A percentile compares a stretch with the other conserved stretches of the same genome.
Evolutionary conservation across 2,329 filamentous ascomycete genomes (phyloP).

Genomic region (Colletotrichum eremochloae): DNA sequence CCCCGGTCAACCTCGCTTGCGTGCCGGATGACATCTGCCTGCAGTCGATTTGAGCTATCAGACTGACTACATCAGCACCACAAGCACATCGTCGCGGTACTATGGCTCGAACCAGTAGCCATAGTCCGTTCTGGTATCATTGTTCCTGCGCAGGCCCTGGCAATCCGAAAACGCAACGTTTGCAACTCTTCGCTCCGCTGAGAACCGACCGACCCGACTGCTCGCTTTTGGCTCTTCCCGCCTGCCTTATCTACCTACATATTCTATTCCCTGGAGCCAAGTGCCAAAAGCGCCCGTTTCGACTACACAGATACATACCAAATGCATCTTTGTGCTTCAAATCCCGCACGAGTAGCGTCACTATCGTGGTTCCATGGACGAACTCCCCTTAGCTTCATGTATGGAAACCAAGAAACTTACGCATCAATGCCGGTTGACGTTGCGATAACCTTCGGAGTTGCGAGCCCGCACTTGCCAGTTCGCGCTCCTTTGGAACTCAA

Average conservation of each 20-base stretch:
- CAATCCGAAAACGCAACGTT: conserved; percentile 7
- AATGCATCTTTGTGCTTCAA: conserved; percentile 4
- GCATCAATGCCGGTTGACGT: conserved; percentile 28
- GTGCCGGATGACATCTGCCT: conserved; percentile 23
- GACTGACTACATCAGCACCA: conserved; percentile 5
- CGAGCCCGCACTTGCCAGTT: background rate
- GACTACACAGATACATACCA: conserved; percentile 4
- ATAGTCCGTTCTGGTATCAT: conserved; percentile 33
- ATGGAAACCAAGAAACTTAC: conserved; percentile 10
- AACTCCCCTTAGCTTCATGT: background rate
- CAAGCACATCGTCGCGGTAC: conserved; percentile 17
- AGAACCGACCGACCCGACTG: background rate
- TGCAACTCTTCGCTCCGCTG: background rate
- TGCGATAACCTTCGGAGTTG: conserved; percentile 3
- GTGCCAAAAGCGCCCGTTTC: conserved; percentile 8
- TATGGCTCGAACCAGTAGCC: conserved; percentile 32
- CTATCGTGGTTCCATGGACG: conserved; percentile 4
- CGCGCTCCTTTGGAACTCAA: conserved; percentile 25
- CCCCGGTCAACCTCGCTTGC: conserved; percentile 15
- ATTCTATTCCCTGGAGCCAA: conserved; percentile 2
- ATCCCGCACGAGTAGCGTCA: conserved; percentile 1
- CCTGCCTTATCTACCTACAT: conserved; percentile 2
- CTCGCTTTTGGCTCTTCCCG: background rate
- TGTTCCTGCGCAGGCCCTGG: conserved; percentile 10
- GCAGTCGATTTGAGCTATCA: conserved; percentile 2